phyloP scores from a whole-genome alignment of 2,329 filamentous ascomycete species.

The Verticillium longisporum region DNA sequence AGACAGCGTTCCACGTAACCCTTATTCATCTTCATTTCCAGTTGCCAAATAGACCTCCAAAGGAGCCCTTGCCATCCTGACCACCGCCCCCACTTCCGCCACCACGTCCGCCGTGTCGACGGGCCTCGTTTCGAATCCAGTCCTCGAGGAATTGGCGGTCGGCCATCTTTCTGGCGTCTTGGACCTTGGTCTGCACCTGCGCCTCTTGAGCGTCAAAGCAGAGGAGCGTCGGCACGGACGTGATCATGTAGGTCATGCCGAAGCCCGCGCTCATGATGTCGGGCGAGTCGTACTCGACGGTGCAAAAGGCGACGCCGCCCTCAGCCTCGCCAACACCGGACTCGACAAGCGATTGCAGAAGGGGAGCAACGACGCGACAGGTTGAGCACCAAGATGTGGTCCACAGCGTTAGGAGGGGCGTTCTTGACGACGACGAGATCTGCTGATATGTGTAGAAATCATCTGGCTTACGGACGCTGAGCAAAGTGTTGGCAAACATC shows the following conservation, averaged over 20 bases:
- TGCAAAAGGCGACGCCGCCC: slow-evolving; percentile 46
- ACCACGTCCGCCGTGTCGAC: slow-evolving; percentile 35
- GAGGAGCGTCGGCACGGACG: slow-evolving; percentile 48
- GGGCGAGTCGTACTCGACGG: slow-evolving; percentile 50
- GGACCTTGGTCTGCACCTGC: slow-evolving; percentile 39
- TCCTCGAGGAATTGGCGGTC: slow-evolving; percentile 43
- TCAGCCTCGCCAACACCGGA: slow-evolving; percentile 46
- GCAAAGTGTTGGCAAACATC: not conserved
- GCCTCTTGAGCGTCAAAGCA: slow-evolving; percentile 51
- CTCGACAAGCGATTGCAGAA: slow-evolving; percentile 40
- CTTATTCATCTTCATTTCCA: slow-evolving; percentile 4
- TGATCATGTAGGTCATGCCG: slow-evolving; percentile 51
- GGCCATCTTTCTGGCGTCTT: slow-evolving; percentile 39
- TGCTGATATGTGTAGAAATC: slow-evolving; percentile 49
- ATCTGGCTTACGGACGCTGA: slow-evolving; percentile 46
- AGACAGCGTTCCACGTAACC: slow-evolving; percentile 9
- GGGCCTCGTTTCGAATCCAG: slow-evolving; percentile 47
- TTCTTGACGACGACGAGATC: slow-evolving; percentile 45
- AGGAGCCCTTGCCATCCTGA: slow-evolving; percentile 12
- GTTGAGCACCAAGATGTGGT: slow-evolving; percentile 51
- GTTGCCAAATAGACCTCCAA: slow-evolving; percentile 35
- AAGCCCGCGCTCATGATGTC: slow-evolving; percentile 45
- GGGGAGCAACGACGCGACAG: slow-evolving; percentile 43
- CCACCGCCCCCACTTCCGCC: slow-evolving; percentile 30
- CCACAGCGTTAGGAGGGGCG: slow-evolving; percentile 54